These are phyloP conservation scores for Xylaria sp. DNA, from an alignment of 2,329 filamentous ascomycete genomes.

Conservation along the genomic window DNA sequence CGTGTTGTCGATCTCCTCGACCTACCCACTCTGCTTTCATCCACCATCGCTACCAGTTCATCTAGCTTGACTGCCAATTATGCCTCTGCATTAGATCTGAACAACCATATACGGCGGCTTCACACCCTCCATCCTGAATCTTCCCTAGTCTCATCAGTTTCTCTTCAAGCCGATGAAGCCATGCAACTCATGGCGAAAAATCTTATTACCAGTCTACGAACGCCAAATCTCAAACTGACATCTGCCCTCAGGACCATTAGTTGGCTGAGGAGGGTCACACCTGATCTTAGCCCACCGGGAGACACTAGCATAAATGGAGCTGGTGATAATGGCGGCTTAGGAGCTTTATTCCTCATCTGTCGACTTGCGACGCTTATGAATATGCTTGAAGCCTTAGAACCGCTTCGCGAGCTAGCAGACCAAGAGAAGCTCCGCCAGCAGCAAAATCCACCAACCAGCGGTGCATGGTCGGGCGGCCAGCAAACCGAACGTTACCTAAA, in stretches of 20 bases:
- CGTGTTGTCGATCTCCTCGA: conserved; percentile 91
- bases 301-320: conserved; percentile 40
- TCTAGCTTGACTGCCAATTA: conserved; percentile 75
- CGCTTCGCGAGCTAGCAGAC: conserved; percentile 87
- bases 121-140: conserved; percentile 85
- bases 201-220: conserved; percentile 80
- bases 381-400: conserved; percentile 85
- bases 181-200: conserved; percentile 91
- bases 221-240: conserved; percentile 85
- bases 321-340: conserved; percentile 75
- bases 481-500: conserved; percentile 96
- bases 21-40: conserved; percentile 84
- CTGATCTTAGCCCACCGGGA: conserved; percentile 71
- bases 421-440: conserved; percentile 73
- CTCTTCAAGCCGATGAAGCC: conserved; percentile 81
- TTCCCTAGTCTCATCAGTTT: conserved; percentile 76
- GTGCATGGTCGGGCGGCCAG: conserved; percentile 76
- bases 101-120: conserved; percentile 91
- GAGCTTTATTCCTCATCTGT: conserved; percentile 87
- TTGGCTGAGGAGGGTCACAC: conserved; percentile 87
- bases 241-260: conserved; percentile 90
- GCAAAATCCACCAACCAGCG: conserved; percentile 53
- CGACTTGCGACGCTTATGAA: conserved; percentile 81
- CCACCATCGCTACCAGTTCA: conserved; percentile 74
- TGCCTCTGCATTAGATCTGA: conserved; percentile 87